Base-by-base conservation (phyloP, 2,329 filamentous ascomycete species). In the Penicillium sp. region DNA sequence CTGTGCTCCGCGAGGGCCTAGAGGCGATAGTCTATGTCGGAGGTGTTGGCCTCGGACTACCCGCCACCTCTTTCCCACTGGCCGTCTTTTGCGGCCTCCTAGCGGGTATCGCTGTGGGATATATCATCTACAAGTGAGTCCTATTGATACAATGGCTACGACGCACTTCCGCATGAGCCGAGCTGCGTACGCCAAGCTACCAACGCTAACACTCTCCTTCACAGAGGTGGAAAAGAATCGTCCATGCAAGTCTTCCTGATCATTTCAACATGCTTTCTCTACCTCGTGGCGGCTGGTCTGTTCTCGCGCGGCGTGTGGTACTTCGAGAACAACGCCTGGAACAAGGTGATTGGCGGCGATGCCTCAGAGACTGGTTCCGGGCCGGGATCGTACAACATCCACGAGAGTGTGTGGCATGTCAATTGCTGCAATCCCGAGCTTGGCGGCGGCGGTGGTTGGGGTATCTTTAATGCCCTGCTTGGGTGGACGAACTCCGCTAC, bases 401-500 rank as follows among this genome's bases (percentile, higher is more conserved):
- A 78, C 41, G 73, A 83, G 58, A 87, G 79, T 48, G 84, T 91
- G 18, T 91, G 87, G 86, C 87, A 91, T 57, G 79, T 91, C 43
- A 89, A 91, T 58, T 94, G 86, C 72, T 91, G 87, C 62, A 89
- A 79, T 54, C 84, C 87, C 0, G 70, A 80, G 33, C 63, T 83
- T 20, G 81, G 86, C 47, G 82, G 83, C 27, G 86, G 84, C 46
- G 82, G 83, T 31, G 86, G 84, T 33, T 94, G 87, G 87, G 87
- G 86, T 41, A 81, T 94, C 54, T 86, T 94, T 74, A 91, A 93
- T 56, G 82, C 86, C 42, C 74, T 94, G 38, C 73, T 94, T 8
- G 88, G 89, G 41, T 94, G 88, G 88, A 79, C 81, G 50, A 94
- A 94, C 70, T 87, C 84, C 10, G 89, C 87, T 5, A 94, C 88